Conservation (phyloP, 768 basidiomycete species). For the Favolaschia claudopus region DNA sequence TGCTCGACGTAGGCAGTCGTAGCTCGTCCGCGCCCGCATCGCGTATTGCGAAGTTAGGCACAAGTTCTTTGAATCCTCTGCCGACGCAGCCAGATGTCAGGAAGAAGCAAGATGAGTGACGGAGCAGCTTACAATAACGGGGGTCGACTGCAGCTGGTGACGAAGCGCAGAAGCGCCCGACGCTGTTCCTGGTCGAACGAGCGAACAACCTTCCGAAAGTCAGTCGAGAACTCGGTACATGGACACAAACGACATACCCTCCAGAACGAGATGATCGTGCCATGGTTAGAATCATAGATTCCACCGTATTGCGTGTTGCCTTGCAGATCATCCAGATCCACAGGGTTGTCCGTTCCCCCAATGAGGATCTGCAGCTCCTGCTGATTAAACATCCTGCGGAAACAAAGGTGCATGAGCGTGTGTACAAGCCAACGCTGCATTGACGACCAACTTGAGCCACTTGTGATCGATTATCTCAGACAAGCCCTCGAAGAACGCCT, state of each 20-base stretch:
- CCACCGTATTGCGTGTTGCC: constrained; percentile 85
- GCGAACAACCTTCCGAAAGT: constrained; percentile 66
- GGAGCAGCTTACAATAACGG: constrained; percentile 71
- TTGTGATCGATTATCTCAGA: constrained; percentile 91
- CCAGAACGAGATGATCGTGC: constrained; percentile 86
- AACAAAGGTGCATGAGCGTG: not conserved
- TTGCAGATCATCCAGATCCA: constrained; percentile 85
- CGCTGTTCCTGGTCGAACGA: constrained; percentile 84
- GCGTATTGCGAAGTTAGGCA: constrained; percentile 89
- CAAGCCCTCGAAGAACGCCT: constrained; percentile 91
- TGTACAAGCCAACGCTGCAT: not conserved
- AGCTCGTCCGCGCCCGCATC: constrained; percentile 78
- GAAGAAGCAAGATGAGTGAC: not conserved
- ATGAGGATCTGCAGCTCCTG: constrained; percentile 93
- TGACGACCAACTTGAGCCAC: constrained; percentile 71
- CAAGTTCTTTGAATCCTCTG: constrained; percentile 86
- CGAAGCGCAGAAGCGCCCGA: constrained; percentile 83
- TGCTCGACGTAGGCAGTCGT: constrained; percentile 79
- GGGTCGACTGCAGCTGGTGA: constrained; percentile 90
- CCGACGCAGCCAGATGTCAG: not conserved
- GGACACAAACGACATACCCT: constrained; percentile 51
- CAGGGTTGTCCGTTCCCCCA: constrained; percentile 85
- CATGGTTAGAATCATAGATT: constrained; percentile 71
- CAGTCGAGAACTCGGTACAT: not conserved
- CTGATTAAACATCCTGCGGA: constrained; percentile 91